A percentile compares a stretch with the other conserved stretches of the same genome.
phyloP scores from a whole-genome alignment of 768 basidiomycete species.

The Termitomyces sp. region DNA sequence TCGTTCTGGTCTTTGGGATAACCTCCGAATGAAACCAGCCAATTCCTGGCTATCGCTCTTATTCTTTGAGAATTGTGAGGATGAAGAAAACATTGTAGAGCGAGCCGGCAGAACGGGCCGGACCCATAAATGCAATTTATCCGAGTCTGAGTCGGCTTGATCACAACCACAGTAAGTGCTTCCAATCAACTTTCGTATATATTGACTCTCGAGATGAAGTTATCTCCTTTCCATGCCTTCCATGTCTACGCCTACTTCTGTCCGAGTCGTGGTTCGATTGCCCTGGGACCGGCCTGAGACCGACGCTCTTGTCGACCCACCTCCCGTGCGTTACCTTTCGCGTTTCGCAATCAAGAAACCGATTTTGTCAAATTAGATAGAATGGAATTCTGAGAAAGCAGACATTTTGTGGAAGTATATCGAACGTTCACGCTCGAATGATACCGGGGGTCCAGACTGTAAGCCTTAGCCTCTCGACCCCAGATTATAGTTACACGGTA shows the following conservation, averaged over 20 bases:
- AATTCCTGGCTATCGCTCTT: slow-evolving; percentile 23
- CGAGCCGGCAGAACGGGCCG: slow-evolving; percentile 1
- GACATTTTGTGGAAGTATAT: slow-evolving; percentile 86
- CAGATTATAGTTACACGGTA: neutral
- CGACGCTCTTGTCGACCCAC: slow-evolving; percentile 58
- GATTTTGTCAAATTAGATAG: slow-evolving; percentile 46
- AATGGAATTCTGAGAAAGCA: slow-evolving; percentile 83
- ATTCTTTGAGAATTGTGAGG: slow-evolving; percentile 7
- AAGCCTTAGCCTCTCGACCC: slow-evolving; percentile 22
- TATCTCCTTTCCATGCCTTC: neutral
- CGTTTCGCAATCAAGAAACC: neutral
- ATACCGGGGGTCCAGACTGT: slow-evolving; percentile 78
- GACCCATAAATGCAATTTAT: neutral
- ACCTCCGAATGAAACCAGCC: slow-evolving; percentile 25
- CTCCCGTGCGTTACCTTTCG: slow-evolving; percentile 44
- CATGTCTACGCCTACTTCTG: slow-evolving; percentile 28
- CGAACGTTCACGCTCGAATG: slow-evolving; percentile 65
- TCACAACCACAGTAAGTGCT: neutral
- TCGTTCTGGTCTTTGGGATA: slow-evolving; percentile 28
- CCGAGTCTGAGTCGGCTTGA: too few relatives aligned
- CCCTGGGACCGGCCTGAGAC: slow-evolving; percentile 71
- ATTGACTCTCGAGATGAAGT: neutral
- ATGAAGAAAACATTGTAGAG: slow-evolving; percentile 14
- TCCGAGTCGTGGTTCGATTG: slow-evolving; percentile 74
- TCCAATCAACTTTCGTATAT: neutral